These are phyloP conservation scores for Phialemonium atrogriseum DNA, from an alignment of 2,329 filamentous ascomycete species.

Conservation along the genomic window DNA sequence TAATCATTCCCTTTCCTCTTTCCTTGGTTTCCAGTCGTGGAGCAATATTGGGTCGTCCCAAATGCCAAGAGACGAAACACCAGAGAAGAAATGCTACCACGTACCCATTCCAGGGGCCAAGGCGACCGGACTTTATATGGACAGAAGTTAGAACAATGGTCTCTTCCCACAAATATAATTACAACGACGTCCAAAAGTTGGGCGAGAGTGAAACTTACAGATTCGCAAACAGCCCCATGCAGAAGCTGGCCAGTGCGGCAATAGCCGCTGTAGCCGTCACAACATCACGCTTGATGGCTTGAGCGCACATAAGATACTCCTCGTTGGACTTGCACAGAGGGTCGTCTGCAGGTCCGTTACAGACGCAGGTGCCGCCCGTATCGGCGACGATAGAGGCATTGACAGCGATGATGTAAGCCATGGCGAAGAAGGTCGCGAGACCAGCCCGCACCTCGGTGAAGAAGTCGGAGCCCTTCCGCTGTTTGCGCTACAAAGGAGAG, in stretches of 20 bases:
- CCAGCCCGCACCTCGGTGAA: conserved; percentile 79
- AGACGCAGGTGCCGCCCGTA: conserved; percentile 69
- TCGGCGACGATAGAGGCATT: conserved; percentile 49
- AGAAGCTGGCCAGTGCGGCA: conserved; percentile 69
- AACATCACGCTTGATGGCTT: conserved; percentile 64
- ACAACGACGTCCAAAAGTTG: not conserved
- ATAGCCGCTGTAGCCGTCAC: conserved; percentile 83
- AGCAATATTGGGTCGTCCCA: too few relatives aligned
- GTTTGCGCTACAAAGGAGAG: conserved; percentile 46
- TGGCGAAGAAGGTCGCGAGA: conserved; percentile 68
- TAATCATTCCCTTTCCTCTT: too few relatives aligned
- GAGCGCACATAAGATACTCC: conserved; percentile 55
- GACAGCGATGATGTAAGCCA: conserved; percentile 47
- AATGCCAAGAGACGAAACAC: too few relatives aligned
- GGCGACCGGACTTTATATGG: conserved; percentile 45
- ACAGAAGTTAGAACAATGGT: too few relatives aligned
- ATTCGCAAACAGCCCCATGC: conserved; percentile 77
- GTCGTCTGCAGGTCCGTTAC: conserved; percentile 43
- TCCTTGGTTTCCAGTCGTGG: too few relatives aligned
- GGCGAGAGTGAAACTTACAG: conserved; percentile 41
- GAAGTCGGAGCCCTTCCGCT: conserved; percentile 69
- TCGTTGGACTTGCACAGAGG: conserved; percentile 44
- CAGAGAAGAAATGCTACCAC: too few relatives aligned
- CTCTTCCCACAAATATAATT: too few relatives aligned
- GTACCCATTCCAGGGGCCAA: conserved; percentile 70